phyloP scores from a whole-genome alignment of 495 filamentous ascomycete species.

The Venustampulla echinocandica region DNA sequence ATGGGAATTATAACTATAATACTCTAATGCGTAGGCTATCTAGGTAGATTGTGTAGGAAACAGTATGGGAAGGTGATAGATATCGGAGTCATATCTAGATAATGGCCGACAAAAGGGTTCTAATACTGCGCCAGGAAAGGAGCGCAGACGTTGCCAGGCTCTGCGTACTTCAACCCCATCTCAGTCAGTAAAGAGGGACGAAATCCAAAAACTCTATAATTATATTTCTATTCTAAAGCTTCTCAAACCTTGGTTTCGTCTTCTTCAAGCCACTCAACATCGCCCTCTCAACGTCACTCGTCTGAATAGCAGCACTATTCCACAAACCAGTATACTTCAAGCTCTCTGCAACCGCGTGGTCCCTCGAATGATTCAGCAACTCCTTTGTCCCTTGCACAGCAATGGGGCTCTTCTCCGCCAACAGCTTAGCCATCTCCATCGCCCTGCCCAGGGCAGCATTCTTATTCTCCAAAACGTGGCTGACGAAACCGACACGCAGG shows the following conservation, averaged over 20 bases:
- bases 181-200: too few relatives aligned
- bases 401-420: conserved; percentile 80
- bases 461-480: conserved; percentile 61
- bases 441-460: conserved; percentile 51
- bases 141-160: too few relatives aligned
- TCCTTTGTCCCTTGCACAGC: conserved; percentile 93
- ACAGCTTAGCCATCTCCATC: conserved; percentile 53
- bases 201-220: too few relatives aligned
- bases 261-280: conserved; percentile 69
- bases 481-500: conserved; percentile 73
- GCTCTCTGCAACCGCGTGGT: conserved; percentile 68
- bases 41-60: too few relatives aligned
- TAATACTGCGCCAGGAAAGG: too few relatives aligned
- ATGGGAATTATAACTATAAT: too few relatives aligned
- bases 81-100: too few relatives aligned
- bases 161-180: too few relatives aligned
- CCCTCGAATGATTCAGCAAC: conserved; percentile 76
- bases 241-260: conserved; percentile 76
- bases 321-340: conserved; percentile 77
- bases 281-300: conserved; percentile 64
- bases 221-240: too few relatives aligned
- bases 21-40: too few relatives aligned
- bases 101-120: too few relatives aligned
- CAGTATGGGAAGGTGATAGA: too few relatives aligned
- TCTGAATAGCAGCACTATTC: conserved; percentile 80